Evolutionary conservation across 2,329 filamentous ascomycete species (phyloP).

Genomic region (Colletotrichum gigasporum): DNA sequence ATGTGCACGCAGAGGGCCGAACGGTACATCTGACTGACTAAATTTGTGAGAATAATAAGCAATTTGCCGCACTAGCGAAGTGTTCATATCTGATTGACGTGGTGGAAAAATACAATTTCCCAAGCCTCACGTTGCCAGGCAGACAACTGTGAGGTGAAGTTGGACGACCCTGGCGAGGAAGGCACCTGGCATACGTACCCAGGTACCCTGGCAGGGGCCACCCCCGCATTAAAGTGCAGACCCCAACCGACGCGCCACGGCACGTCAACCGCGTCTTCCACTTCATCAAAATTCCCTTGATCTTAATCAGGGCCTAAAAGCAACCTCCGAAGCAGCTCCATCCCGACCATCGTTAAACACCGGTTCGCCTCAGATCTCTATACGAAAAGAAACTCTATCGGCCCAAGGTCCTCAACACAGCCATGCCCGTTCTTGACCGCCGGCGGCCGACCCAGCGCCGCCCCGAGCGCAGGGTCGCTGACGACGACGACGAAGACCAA

Average conservation of each 20-base stretch:
- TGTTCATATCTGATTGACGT: too few species aligned
- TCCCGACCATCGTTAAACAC: too few species aligned
- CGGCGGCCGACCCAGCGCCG: slow-evolving; percentile 23
- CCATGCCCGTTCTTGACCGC: slow-evolving; percentile 25
- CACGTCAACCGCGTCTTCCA: slow-evolving; percentile 22
- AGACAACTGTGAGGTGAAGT: not conserved
- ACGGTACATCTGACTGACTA: too few species aligned
- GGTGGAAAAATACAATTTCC: too few species aligned
- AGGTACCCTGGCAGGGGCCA: not conserved
- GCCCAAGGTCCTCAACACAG: not conserved
- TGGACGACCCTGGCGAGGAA: not conserved
- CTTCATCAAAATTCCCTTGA: not conserved
- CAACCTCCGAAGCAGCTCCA: too few species aligned
- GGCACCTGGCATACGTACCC: not conserved
- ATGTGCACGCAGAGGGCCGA: too few species aligned
- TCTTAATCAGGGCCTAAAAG: too few species aligned
- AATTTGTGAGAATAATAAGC: too few species aligned
- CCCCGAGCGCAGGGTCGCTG: slow-evolving; percentile 14
- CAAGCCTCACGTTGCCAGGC: too few species aligned
- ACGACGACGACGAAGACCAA: slow-evolving; percentile 17
- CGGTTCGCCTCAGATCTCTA: not conserved
- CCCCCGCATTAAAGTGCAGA: slow-evolving; percentile 1
- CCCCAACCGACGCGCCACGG: slow-evolving; percentile 21
- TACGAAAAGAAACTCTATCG: not conserved
- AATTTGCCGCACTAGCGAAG: too few species aligned